Percentiles rank a stretch among this genome's conserved stretches.
phyloP scores from a whole-genome alignment of 352 stramenopile species.

The Aphanomyces stellatus region DNA sequence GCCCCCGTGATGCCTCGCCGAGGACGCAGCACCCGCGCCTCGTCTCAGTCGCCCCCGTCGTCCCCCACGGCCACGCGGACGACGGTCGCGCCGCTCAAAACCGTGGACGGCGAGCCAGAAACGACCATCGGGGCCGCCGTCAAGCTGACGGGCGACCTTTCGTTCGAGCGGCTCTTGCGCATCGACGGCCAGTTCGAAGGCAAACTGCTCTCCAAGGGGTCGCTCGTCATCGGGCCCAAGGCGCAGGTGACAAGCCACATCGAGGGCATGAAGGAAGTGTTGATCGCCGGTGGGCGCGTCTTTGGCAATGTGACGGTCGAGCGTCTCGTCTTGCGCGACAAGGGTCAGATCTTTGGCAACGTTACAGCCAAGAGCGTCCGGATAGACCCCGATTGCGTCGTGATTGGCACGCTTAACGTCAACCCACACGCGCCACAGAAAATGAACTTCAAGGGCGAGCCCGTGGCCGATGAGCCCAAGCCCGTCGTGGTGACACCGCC shows the following conservation, averaged over 20 bases:
- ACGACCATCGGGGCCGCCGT: constrained; percentile 73
- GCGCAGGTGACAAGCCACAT: constrained; percentile 74
- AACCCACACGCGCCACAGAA: constrained; percentile 75
- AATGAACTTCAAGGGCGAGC: constrained; percentile 78
- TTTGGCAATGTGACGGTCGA: constrained; percentile 82
- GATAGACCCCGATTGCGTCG: constrained; percentile 82
- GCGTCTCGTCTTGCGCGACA: constrained; percentile 75
- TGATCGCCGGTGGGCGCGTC: constrained; percentile 78
- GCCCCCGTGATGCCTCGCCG: constrained; percentile 42
- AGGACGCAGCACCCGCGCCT: constrained; percentile 42
- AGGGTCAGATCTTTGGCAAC: constrained; percentile 82
- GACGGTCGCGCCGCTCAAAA: constrained; percentile 40
- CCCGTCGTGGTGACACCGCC: not conserved
- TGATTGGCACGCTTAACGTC: constrained; percentile 79
- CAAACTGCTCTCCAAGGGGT: constrained; percentile 81
- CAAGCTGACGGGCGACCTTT: constrained; percentile 86
- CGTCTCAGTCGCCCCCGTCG: constrained; percentile 54
- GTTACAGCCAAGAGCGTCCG: constrained; percentile 84
- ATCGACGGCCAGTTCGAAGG: constrained; percentile 88
- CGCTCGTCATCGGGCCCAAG: constrained; percentile 76
- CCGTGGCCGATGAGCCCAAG: constrained; percentile 45
- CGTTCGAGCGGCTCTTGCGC: constrained; percentile 80
- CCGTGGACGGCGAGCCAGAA: constrained; percentile 67
- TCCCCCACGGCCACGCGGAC: constrained; percentile 24
- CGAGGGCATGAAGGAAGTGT: constrained; percentile 83